Evolutionary conservation across 805 yeast species (phyloP).

Genomic region (Isabelozyma rhagii): DNA sequence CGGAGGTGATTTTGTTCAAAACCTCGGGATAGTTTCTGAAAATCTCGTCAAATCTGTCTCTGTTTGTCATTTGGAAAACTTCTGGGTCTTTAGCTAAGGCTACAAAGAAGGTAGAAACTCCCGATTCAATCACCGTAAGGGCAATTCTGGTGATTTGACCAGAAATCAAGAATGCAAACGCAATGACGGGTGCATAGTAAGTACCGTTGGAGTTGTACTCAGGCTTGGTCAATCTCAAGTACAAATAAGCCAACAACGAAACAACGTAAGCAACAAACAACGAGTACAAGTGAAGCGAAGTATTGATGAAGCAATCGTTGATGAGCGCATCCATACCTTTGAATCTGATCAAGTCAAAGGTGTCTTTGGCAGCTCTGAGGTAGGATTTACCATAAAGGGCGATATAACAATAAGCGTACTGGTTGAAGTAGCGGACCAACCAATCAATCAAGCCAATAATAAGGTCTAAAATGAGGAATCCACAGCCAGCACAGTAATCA

Average conservation of each 20-base stretch:
- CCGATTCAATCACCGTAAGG: constrained; percentile 73
- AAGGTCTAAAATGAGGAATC: constrained; percentile 53
- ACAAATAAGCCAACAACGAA: constrained; percentile 62
- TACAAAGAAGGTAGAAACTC: constrained; percentile 79
- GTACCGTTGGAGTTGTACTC: constrained; percentile 56
- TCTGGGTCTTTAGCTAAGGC: constrained; percentile 85
- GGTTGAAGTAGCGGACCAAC: constrained; percentile 82
- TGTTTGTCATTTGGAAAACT: constrained; percentile 69
- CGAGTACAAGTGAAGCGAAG: constrained; percentile 75
- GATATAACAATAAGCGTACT: constrained; percentile 82
- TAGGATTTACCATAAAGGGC: constrained; percentile 85
- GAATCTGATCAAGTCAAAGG: constrained; percentile 71
- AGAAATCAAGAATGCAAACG: constrained; percentile 69
- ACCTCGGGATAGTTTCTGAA: constrained; percentile 69
- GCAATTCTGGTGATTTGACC: constrained; percentile 73
- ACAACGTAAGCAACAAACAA: constrained; percentile 63
- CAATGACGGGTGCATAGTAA: constrained; percentile 70
- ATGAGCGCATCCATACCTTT: constrained; percentile 84
- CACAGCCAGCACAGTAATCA: constrained; percentile 50
- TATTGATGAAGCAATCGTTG: constrained; percentile 77
- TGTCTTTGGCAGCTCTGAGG: constrained; percentile 71
- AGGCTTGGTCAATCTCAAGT: constrained; percentile 65
- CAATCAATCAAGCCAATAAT: constrained; percentile 68
- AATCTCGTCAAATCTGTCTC: constrained; percentile 60
- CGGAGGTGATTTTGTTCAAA: constrained; percentile 46